A percentile compares a stretch with the other conserved stretches of the same genome.
These are phyloP conservation scores for Malassezia globosa DNA, from an alignment of 1,284 basidiomycete species.

Conservation along the genomic window DNA sequence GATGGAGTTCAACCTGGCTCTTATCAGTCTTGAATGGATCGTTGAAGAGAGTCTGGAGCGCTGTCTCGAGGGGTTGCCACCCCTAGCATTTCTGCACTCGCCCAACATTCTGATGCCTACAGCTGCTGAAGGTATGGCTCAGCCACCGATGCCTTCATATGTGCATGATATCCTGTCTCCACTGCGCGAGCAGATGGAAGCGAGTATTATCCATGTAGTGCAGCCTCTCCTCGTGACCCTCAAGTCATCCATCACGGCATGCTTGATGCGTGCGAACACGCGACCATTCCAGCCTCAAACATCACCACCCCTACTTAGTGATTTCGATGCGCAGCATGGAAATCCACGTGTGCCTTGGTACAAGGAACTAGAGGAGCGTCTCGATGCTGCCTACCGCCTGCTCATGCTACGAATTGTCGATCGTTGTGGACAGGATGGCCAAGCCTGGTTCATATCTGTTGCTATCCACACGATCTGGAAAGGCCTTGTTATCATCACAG, in stretches of 20 bases:
- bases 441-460: conserved; percentile 44
- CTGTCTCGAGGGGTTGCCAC: conserved; percentile 33
- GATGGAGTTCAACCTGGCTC: conserved; percentile 43
- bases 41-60: conserved; percentile 44
- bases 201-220: conserved; percentile 43
- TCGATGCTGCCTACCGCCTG: conserved; percentile 34
- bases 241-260: conserved; percentile 28
- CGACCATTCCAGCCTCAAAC: conserved; percentile 25
- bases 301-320: not conserved
- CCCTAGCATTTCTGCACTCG: conserved; percentile 18
- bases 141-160: conserved; percentile 36
- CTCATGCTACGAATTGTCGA: conserved; percentile 38
- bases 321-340: not conserved
- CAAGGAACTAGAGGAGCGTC: conserved; percentile 36
- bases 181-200: conserved; percentile 42
- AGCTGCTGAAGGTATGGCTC: conserved; percentile 22
- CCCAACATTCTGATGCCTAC: conserved; percentile 27
- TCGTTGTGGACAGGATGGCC: conserved; percentile 39
- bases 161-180: conserved; percentile 44
- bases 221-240: conserved; percentile 36
- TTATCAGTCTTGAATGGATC: conserved; percentile 41
- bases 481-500: conserved; percentile 35
- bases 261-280: conserved; percentile 28
- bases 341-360: conserved; percentile 22
- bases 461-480: conserved; percentile 45